These are phyloP conservation scores for Papiliotrema flavescens DNA, from an alignment of 1,284 basidiomycete species.

Conservation along the genomic window DNA sequence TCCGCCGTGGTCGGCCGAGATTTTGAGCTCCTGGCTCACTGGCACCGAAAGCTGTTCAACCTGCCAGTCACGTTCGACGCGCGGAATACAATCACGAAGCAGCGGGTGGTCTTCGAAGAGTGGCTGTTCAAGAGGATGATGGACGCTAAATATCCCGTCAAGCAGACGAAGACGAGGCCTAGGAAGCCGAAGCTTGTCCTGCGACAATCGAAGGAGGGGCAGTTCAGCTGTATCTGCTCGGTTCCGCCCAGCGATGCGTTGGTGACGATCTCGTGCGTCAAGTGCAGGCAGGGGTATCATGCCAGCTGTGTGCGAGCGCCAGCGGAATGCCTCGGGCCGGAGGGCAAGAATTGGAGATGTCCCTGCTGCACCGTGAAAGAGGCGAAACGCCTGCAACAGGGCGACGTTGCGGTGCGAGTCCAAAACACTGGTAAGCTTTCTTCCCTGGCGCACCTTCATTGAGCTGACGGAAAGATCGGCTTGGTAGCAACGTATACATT, in stretches of 20 bases:
- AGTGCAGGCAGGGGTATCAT: constrained; percentile 43
- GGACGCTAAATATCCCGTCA: constrained; percentile 15
- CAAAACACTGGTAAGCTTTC: constrained; percentile 34
- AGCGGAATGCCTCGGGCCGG: constrained; percentile 13
- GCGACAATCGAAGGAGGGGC: constrained; percentile 14
- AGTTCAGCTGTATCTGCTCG: constrained; percentile 37
- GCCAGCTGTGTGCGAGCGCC: constrained; percentile 35
- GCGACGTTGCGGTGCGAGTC: constrained; percentile 30
- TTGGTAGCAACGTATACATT: constrained; percentile 36
- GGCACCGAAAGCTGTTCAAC: constrained; percentile 37
- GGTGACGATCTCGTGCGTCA: constrained; percentile 29
- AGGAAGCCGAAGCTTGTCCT: constrained; percentile 33
- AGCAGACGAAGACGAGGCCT: constrained; percentile 15
- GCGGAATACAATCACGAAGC: constrained; percentile 13
- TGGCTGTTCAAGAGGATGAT: constrained; percentile 33
- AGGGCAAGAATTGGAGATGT: constrained; percentile 31
- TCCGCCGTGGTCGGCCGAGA: constrained; percentile 12
- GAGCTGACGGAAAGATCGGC: constrained; percentile 20
- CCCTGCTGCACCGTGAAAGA: constrained; percentile 43
- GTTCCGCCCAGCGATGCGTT: constrained; percentile 20
- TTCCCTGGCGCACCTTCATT: not conserved
- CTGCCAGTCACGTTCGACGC: constrained; percentile 33
- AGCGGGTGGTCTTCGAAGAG: constrained; percentile 27
- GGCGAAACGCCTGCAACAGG: constrained; percentile 30
- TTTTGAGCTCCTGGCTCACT: constrained; percentile 19